Conservation (phyloP, 2,329 filamentous ascomycete species). For the Talaromyces sp. region DNA sequence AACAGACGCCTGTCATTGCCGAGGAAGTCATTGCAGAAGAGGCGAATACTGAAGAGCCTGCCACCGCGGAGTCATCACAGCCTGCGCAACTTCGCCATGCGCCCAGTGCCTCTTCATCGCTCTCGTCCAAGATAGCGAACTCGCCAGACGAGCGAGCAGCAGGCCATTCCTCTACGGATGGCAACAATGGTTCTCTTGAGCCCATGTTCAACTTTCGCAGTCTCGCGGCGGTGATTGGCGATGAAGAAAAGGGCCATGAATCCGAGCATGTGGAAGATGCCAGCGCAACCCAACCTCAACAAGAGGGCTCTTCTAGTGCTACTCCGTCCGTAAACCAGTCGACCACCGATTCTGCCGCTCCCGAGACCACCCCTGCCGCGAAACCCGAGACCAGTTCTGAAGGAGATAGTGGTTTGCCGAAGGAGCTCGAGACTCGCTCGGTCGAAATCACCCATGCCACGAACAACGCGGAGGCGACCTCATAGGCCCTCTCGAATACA, state of each 20-base stretch:
- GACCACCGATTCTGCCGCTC: slow-evolving; percentile 8
- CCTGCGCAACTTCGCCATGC: slow-evolving; percentile 77
- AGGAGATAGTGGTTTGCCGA: slow-evolving; percentile 29
- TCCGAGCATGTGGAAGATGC: slow-evolving; percentile 43
- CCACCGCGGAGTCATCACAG: slow-evolving; percentile 56
- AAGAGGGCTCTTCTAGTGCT: slow-evolving; percentile 28
- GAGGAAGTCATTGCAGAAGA: slow-evolving; percentile 49
- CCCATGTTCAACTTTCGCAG: slow-evolving; percentile 92
- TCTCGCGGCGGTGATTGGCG: slow-evolving; percentile 79
- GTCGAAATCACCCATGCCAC: slow-evolving; percentile 35
- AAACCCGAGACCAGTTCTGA: slow-evolving; percentile 17
- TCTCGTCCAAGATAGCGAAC: slow-evolving; percentile 75
- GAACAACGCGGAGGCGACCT: slow-evolving; percentile 31
- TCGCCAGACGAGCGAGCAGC: slow-evolving; percentile 42
- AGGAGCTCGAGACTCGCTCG: slow-evolving; percentile 42
- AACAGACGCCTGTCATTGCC: slow-evolving; percentile 30
- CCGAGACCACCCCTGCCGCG: slow-evolving; percentile 10
- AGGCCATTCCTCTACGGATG: slow-evolving; percentile 55
- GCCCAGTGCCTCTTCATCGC: slow-evolving; percentile 82
- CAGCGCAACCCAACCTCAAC: slow-evolving; percentile 18
- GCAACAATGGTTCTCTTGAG: slow-evolving; percentile 61
- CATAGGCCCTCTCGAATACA: slow-evolving; percentile 18
- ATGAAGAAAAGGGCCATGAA: slow-evolving; percentile 55
- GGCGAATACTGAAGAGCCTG: slow-evolving; percentile 41
- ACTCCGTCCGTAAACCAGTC: slow-evolving; percentile 20